A percentile compares a stretch with the other conserved stretches of the same genome.
Evolutionary conservation across 1,284 basidiomycete species (phyloP).

Genomic region (Cutaneotrichosporon sp.): DNA sequence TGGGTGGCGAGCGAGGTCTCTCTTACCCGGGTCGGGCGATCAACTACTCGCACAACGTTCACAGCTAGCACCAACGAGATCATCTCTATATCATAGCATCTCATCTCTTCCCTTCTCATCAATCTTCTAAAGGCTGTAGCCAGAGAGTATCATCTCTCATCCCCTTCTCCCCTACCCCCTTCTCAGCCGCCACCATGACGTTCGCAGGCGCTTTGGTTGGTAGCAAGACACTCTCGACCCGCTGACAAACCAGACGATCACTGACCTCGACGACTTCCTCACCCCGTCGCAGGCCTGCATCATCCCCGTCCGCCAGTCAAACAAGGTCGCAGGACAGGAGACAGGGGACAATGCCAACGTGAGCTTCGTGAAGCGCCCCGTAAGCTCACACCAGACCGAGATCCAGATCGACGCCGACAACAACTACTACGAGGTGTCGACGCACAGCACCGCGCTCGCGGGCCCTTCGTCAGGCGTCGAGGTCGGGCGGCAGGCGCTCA

Average conservation of each 20-base stretch:
- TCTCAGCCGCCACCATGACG: conserved; percentile 59
- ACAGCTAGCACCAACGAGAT: background rate
- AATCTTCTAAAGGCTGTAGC: background rate
- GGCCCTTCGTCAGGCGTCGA: conserved; percentile 34
- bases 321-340: conserved; percentile 28
- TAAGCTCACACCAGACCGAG: conserved; percentile 62
- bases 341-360: conserved; percentile 17
- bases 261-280: conserved; percentile 98
- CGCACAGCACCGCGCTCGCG: conserved; percentile 32
- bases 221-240: too few species aligned
- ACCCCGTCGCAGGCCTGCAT: conserved; percentile 97
- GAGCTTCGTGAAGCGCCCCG: conserved; percentile 10
- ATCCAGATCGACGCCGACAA: conserved; percentile 73
- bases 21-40: background rate
- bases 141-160: background rate
- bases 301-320: conserved; percentile 70
- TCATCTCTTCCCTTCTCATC: background rate
- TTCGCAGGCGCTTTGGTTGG: conserved; percentile 85
- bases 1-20: conserved; percentile 1
- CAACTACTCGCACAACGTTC: too few species aligned
- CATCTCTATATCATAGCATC: background rate
- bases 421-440: conserved; percentile 54
- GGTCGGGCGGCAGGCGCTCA: conserved; percentile 62
- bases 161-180: background rate
- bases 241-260: conserved; percentile 51